phyloP scores from a whole-genome alignment of 1,284 basidiomycete genomes.

The Cystobasidium sp. region DNA sequence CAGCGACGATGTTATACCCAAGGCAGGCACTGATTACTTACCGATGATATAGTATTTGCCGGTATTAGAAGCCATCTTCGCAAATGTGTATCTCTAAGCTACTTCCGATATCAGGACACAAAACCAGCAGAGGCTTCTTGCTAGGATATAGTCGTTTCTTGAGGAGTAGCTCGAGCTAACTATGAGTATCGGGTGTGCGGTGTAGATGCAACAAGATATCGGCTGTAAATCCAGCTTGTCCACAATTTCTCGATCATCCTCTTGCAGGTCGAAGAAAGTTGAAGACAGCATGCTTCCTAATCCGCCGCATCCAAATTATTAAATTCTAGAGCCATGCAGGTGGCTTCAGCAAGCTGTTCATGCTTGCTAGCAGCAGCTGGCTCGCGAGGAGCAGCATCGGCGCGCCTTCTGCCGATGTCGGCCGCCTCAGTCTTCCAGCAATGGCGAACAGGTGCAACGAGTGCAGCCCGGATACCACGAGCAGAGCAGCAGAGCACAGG shows the following conservation, averaged over 20 bases:
- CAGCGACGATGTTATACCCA: neutral
- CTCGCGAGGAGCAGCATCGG: neutral
- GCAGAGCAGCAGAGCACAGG: conserved; percentile 7
- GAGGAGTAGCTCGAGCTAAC: neutral
- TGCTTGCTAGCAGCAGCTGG: conserved; percentile 15
- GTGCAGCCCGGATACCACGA: conserved; percentile 36
- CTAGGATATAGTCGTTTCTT: neutral
- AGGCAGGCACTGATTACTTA: neutral
- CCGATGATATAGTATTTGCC: conserved; percentile 40
- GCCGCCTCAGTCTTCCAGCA: conserved; percentile 18
- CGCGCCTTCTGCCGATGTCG: neutral
- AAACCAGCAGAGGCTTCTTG: neutral
- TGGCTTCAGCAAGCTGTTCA: conserved; percentile 16
- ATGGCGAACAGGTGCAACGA: conserved; percentile 35
- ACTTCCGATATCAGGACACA: neutral
- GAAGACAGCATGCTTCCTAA: neutral
- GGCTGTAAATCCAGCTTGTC: neutral
- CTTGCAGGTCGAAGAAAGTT: neutral
- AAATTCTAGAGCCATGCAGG: conserved; percentile 6
- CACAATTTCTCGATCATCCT: conserved; percentile 10
- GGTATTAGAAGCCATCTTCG: conserved; percentile 14
- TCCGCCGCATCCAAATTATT: neutral
- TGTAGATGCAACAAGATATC: no score
- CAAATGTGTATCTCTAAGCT: neutral
- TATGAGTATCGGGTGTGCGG: no score